Conservation (phyloP, 1,284 basidiomycete genomes). For the Ustilago hordei region DNA sequence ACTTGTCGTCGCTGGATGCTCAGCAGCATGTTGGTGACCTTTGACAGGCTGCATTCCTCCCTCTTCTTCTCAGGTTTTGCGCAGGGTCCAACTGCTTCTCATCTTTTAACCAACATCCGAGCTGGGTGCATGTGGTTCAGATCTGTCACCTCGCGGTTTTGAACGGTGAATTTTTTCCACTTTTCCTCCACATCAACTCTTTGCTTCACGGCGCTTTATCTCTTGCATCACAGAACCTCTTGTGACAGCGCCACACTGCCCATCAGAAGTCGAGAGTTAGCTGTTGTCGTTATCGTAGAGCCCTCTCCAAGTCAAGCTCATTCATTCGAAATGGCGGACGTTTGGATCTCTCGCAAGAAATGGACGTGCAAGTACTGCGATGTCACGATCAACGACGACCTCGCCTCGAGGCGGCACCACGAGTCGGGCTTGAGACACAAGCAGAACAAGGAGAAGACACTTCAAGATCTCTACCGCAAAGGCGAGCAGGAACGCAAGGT, state of each 20-base stretch:
- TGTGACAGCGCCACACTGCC: background rate
- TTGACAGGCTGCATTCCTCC: slow-evolving; percentile 7
- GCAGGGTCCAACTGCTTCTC: slow-evolving; percentile 27
- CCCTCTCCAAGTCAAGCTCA: background rate
- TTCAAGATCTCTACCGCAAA: slow-evolving; percentile 91
- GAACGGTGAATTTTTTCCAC: slow-evolving; percentile 8
- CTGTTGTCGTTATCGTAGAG: background rate
- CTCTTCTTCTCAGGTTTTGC: slow-evolving; percentile 14
- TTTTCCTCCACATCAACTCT: slow-evolving; percentile 6
- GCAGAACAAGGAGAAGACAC: slow-evolving; percentile 90
- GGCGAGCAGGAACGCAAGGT: slow-evolving; percentile 89
- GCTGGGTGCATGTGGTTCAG: slow-evolving; percentile 1
- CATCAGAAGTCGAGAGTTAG: background rate
- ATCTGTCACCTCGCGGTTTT: slow-evolving; percentile 4
- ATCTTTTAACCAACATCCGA: background rate
- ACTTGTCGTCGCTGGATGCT: background rate
- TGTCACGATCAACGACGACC: slow-evolving; percentile 64
- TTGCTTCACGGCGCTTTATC: background rate
- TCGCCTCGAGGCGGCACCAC: slow-evolving; percentile 84
- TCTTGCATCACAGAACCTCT: background rate
- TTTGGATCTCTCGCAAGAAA: slow-evolving; percentile 63
- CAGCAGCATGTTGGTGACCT: background rate
- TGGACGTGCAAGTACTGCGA: slow-evolving; percentile 70
- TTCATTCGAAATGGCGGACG: slow-evolving; percentile 56
- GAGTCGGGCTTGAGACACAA: slow-evolving; percentile 94